Evolutionary conservation across 2,329 filamentous ascomycete genomes (phyloP).

Genomic region (Alternaria sp.): DNA sequence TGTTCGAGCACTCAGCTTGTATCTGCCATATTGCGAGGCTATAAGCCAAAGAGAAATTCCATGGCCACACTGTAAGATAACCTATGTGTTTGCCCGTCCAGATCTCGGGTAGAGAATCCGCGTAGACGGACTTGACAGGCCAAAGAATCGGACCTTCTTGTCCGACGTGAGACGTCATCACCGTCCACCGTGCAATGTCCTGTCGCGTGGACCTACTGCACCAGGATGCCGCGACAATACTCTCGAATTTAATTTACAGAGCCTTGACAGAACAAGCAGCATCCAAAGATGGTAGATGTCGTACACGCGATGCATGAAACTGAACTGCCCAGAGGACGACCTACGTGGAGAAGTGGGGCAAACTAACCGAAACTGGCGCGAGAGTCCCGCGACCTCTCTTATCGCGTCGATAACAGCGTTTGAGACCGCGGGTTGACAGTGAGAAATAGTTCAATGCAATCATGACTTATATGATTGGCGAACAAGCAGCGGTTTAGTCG

Average conservation of each 20-base stretch:
- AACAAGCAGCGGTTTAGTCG: background rate
- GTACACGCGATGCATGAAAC: slow-evolving; percentile 19
- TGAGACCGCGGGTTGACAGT: slow-evolving; percentile 15
- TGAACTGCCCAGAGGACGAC: slow-evolving; percentile 10
- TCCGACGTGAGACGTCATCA: slow-evolving; percentile 1
- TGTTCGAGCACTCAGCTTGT: background rate
- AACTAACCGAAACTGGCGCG: slow-evolving; percentile 15
- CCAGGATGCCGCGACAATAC: background rate
- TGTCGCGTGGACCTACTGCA: slow-evolving; percentile 10
- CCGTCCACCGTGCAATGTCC: background rate
- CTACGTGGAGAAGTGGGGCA: slow-evolving; percentile 23
- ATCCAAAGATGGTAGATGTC: slow-evolving; percentile 14
- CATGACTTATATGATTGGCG: slow-evolving; percentile 14
- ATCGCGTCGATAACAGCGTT: slow-evolving; percentile 22
- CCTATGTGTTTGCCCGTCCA: background rate
- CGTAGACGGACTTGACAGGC: slow-evolving; percentile 3
- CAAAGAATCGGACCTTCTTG: slow-evolving; percentile 10
- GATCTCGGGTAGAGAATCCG: background rate
- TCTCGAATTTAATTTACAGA: background rate
- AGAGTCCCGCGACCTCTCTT: slow-evolving; percentile 20
- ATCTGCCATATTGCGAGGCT: background rate
- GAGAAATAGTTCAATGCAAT: slow-evolving; percentile 7
- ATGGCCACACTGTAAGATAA: background rate
- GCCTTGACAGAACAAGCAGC: background rate
- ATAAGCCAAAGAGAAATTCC: too few species aligned